These are phyloP conservation scores for Coelastrella sp. DNA, from an alignment of 139 green algal species.

Conservation along the genomic window DNA sequence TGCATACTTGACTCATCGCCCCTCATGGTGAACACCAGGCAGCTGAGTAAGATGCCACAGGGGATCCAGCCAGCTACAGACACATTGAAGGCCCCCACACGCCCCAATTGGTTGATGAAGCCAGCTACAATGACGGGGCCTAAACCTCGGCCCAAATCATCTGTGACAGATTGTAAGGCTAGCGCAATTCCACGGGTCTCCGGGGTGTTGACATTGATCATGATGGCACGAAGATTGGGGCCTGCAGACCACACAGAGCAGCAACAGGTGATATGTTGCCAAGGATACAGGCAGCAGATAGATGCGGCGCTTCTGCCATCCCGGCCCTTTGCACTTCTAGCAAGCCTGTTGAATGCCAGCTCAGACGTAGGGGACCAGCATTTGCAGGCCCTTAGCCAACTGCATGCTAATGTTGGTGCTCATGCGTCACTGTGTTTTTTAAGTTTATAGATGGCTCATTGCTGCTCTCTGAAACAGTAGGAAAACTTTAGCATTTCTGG, in stretches of 20 bases:
- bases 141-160: conserved; percentile 85
- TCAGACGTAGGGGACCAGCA: too few relatives aligned
- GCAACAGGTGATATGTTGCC: neutral
- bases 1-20: conserved; percentile 71
- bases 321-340: too few relatives aligned
- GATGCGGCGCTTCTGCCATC: too few relatives aligned
- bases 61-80: conserved; percentile 78
- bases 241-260: conserved; percentile 39
- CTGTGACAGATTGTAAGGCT: conserved; percentile 79
- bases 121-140: conserved; percentile 80
- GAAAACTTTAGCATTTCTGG: too few relatives aligned
- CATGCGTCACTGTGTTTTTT: too few relatives aligned
- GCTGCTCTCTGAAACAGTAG: too few relatives aligned
- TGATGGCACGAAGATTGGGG: conserved; percentile 74
- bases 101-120: conserved; percentile 45
- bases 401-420: too few relatives aligned
- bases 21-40: conserved; percentile 51
- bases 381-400: too few relatives aligned
- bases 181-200: conserved; percentile 82
- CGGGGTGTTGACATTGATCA: conserved; percentile 88
- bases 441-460: too few relatives aligned
- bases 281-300: too few relatives aligned
- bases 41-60: conserved; percentile 71
- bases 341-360: too few relatives aligned
- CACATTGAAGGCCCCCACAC: conserved; percentile 77